Evolutionary conservation across 768 basidiomycete species (phyloP).

Genomic region (Tremella yokohamensis): DNA sequence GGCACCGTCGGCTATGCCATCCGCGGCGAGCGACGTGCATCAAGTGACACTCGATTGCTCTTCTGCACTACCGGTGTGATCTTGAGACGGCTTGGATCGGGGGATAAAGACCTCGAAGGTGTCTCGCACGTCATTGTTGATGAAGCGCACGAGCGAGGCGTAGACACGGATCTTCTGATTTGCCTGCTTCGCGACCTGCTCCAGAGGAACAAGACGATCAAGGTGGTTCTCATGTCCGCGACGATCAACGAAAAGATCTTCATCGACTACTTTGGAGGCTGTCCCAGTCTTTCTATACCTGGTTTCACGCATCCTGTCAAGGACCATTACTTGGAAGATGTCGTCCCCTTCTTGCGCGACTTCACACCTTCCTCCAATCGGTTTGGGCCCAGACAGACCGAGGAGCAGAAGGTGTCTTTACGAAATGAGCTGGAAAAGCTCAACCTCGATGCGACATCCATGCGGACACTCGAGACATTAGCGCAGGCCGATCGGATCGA

Average conservation of each 20-base stretch:
- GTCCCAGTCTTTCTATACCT: slow-evolving; percentile 77
- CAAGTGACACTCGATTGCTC: slow-evolving; percentile 66
- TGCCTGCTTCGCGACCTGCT: slow-evolving; percentile 77
- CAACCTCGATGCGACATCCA: slow-evolving; percentile 59
- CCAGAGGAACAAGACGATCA: slow-evolving; percentile 62
- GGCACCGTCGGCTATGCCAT: slow-evolving; percentile 75
- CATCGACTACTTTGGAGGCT: slow-evolving; percentile 69
- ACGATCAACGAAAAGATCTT: slow-evolving; percentile 67
- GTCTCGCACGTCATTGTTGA: slow-evolving; percentile 86
- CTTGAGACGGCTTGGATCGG: slow-evolving; percentile 70
- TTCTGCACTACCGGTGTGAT: slow-evolving; percentile 96
- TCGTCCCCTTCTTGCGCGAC: slow-evolving; percentile 58
- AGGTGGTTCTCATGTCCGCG: slow-evolving; percentile 86
- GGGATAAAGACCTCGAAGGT: slow-evolving; percentile 61
- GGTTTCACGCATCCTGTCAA: slow-evolving; percentile 74
- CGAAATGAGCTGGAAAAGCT: slow-evolving; percentile 57
- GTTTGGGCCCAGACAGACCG: slow-evolving; percentile 54
- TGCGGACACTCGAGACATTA: slow-evolving; percentile 62
- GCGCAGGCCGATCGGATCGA: slow-evolving; percentile 66
- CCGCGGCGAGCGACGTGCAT: slow-evolving; percentile 73
- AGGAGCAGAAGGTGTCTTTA: slow-evolving; percentile 56
- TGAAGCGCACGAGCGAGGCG: slow-evolving; percentile 89
- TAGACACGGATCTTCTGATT: slow-evolving; percentile 84
- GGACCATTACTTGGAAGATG: slow-evolving; percentile 78
- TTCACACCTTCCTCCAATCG: slow-evolving; percentile 58